phyloP scores from a whole-genome alignment of 2,329 filamentous ascomycete species.

The Colletotrichum sublineola region DNA sequence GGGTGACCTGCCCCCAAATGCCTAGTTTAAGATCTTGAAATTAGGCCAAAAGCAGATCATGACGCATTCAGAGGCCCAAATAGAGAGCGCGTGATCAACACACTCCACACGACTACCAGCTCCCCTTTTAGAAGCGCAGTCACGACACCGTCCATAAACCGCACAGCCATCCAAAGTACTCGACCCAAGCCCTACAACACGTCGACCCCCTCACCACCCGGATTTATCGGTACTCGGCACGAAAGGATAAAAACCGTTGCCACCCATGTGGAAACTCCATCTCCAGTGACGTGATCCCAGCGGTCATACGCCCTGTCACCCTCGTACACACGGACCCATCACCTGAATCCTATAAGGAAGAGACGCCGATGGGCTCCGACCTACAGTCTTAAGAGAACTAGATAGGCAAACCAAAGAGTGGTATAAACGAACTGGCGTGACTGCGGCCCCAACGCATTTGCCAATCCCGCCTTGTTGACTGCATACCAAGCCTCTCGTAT shows the following conservation, averaged over 20 bases:
- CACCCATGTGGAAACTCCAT: neutral
- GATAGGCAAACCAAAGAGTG: neutral
- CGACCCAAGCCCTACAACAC: neutral
- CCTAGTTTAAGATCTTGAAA: neutral
- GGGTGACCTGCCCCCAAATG: neutral
- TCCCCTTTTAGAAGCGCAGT: no score
- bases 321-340: neutral
- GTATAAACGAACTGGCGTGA: neutral
- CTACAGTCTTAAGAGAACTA: neutral
- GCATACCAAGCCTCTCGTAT: neutral
- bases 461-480: conserved; percentile 2
- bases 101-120: neutral
- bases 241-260: neutral
- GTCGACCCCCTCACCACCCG: neutral
- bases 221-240: neutral
- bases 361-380: neutral
- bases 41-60: neutral
- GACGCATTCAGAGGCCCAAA: neutral
- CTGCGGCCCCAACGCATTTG: neutral
- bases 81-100: neutral
- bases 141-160: neutral
- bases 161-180: neutral
- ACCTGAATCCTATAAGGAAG: no score
- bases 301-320: neutral
- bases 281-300: neutral